Evolutionary conservation across 306 rosid genomes (phyloP).

Genomic region (Senna tora): DNA sequence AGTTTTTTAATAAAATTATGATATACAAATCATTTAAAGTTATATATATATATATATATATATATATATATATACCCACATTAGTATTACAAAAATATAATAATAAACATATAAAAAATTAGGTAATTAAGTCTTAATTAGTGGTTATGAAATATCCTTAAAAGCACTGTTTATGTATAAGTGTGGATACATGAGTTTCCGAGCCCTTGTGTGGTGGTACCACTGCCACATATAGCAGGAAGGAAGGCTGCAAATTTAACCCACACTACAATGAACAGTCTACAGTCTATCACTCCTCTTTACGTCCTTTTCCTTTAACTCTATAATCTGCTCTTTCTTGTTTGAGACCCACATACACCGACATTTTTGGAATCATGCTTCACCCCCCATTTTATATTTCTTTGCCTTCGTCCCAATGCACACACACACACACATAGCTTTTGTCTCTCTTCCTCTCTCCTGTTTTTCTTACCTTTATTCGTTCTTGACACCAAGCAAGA

Average conservation of each 20-base stretch:
- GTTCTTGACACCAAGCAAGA: constrained; percentile 51
- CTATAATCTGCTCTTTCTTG: constrained; percentile 31
- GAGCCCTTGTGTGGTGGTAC: constrained; percentile 50
- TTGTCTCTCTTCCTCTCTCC: constrained; percentile 37
- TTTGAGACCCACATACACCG: constrained; percentile 47
- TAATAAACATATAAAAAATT: too few species aligned
- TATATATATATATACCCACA: too few species aligned
- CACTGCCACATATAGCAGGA: constrained; percentile 43
- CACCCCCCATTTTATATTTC: constrained; percentile 34
- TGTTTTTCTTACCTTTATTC: constrained; percentile 62
- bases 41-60: too few species aligned
- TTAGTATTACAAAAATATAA: too few species aligned
- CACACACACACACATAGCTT: constrained; percentile 27
- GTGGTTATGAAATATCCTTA: too few species aligned
- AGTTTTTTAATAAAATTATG: too few species aligned
- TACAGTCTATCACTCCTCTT: neutral
- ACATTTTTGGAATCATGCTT: constrained; percentile 49
- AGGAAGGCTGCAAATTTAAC: constrained; percentile 39
- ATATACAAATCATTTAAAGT: too few species aligned
- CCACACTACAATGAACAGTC: constrained; percentile 39
- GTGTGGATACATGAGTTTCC: constrained; percentile 35
- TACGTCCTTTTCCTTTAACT: constrained; percentile 39
- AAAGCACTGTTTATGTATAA: neutral
- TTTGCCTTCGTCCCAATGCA: constrained; percentile 49
- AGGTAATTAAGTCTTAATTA: too few species aligned